A percentile compares a stretch with the other conserved stretches of the same genome.
These are phyloP conservation scores for Salix brachista DNA, from an alignment of 345 rosid genomes.

Conservation along the genomic window DNA sequence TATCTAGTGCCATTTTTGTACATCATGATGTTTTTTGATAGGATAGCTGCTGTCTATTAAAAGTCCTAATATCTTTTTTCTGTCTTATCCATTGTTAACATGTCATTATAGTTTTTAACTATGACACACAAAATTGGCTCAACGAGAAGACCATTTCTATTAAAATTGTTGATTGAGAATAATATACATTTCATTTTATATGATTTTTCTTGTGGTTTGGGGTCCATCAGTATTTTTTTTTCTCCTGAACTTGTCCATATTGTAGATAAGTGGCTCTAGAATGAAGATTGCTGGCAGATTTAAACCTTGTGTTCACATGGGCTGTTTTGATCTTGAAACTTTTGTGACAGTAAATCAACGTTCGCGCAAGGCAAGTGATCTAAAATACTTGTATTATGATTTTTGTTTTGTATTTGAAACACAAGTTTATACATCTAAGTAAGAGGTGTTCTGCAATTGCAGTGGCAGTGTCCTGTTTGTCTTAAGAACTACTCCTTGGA, in stretches of 20 bases:
- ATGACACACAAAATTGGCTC: not conserved
- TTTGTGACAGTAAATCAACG: constrained; percentile 31
- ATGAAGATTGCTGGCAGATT: constrained; percentile 36
- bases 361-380: constrained; percentile 30
- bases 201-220: not conserved
- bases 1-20: not conserved
- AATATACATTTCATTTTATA: not conserved
- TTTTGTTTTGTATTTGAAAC: not conserved
- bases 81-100: not conserved
- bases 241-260: not conserved
- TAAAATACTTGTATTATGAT: not conserved
- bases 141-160: not conserved
- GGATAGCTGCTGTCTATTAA: not conserved
- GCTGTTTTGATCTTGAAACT: constrained; percentile 38
- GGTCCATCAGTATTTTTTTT: not conserved
- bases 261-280: constrained; percentile 36
- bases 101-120: not conserved
- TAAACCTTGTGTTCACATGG: constrained; percentile 30
- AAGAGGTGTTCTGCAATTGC: constrained; percentile 11
- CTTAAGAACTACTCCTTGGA: constrained; percentile 35
- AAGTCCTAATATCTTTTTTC: not conserved
- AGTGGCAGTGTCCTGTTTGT: constrained; percentile 43
- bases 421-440: not conserved
- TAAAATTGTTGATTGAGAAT: not conserved
- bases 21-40: not conserved